phyloP scores from a whole-genome alignment of 78 protist genomes.

The Dictyostelium citrinum region DNA sequence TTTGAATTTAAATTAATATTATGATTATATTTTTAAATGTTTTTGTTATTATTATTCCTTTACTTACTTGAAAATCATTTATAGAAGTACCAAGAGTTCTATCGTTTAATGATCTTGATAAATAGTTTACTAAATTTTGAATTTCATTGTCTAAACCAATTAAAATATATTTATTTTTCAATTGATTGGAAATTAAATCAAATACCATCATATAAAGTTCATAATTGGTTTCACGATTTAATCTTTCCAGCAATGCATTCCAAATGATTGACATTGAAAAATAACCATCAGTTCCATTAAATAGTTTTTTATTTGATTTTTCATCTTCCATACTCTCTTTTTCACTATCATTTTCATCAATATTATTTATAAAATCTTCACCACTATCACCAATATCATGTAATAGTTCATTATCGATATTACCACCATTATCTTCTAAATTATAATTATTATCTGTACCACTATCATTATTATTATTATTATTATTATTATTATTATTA shows the following conservation, averaged over 20 bases:
- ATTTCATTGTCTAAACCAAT: conserved; percentile 27
- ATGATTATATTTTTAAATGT: too few relatives aligned
- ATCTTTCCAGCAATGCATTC: conserved; percentile 7
- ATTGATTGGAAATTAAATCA: conserved; percentile 18
- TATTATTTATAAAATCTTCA: neutral
- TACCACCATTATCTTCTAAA: neutral
- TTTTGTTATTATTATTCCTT: neutral
- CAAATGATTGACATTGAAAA: conserved; percentile 28
- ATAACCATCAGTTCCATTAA: neutral
- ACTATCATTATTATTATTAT: neutral
- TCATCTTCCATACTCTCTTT: neutral
- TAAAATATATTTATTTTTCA: conserved; percentile 34
- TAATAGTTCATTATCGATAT: neutral
- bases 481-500: neutral
- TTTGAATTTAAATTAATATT: neutral
- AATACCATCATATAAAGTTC: conserved; percentile 27
- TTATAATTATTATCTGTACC: neutral
- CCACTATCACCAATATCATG: neutral
- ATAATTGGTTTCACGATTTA: conserved; percentile 17
- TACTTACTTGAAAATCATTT: conserved; percentile 53
- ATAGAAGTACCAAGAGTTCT: conserved; percentile 38
- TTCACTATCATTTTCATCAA: neutral
- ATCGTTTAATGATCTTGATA: conserved; percentile 32
- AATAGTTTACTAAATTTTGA: conserved; percentile 13
- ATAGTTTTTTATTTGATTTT: neutral